These are phyloP conservation scores for Przewalskia tangutica DNA, from an alignment of 257 asterid genomes.

Conservation along the genomic window DNA sequence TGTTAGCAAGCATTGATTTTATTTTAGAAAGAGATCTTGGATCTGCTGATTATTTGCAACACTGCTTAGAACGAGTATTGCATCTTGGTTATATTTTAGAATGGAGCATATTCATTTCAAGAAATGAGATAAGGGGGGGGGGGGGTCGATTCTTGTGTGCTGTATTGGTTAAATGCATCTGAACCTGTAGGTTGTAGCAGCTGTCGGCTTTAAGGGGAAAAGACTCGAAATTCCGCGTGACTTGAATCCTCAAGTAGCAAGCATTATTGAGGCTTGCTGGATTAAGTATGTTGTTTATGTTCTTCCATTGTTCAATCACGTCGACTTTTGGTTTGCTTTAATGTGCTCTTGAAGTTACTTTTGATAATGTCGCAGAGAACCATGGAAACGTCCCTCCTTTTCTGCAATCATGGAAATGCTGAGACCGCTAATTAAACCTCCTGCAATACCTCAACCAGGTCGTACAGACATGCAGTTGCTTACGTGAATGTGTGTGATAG, in stretches of 20 bases:
- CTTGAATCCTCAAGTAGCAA: constrained; percentile 67
- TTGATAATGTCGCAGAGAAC: constrained; percentile 50
- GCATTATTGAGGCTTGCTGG: constrained; percentile 81
- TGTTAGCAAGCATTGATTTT: background rate
- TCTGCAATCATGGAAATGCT: constrained; percentile 73
- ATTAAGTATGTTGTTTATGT: constrained; percentile 37
- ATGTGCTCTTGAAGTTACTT: background rate
- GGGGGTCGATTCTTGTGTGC: background rate
- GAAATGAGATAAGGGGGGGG: background rate
- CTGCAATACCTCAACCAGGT: constrained; percentile 42
- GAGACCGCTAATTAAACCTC: constrained; percentile 47
- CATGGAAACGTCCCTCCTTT: constrained; percentile 92
- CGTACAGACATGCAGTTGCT: constrained; percentile 38
- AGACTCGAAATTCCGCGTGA: constrained; percentile 77
- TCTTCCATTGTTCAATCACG: background rate
- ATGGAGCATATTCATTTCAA: background rate
- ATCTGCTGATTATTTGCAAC: background rate
- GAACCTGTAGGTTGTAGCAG: constrained; percentile 76
- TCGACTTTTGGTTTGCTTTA: background rate
- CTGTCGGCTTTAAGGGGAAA: constrained; percentile 76
- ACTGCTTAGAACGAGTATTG: background rate
- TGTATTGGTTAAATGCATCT: constrained; percentile 1
- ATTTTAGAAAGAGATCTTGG: background rate
- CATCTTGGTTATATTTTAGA: background rate
- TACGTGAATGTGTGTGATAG: constrained; percentile 14